Conservation (phyloP, 2,329 filamentous ascomycete genomes). For the Emmonsiellopsis sp. region DNA sequence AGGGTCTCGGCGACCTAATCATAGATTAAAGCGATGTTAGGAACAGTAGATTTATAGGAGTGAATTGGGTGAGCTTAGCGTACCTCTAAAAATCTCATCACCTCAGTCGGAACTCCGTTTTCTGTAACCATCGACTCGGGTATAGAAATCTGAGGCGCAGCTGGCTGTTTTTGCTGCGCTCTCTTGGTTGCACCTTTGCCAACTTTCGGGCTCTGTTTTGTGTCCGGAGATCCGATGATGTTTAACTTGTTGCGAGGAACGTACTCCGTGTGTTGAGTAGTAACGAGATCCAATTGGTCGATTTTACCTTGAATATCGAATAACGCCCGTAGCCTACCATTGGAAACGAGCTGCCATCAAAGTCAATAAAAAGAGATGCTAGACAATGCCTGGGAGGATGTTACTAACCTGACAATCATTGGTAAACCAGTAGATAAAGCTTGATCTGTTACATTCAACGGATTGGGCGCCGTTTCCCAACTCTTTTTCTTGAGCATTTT, state of each 20-base stretch:
- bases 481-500: constrained; percentile 51
- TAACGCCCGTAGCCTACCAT: constrained; percentile 66
- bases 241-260: constrained; percentile 55
- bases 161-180: constrained; percentile 36
- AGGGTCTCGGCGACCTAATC: constrained; percentile 54
- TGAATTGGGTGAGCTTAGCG: constrained; percentile 12
- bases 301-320: constrained; percentile 74
- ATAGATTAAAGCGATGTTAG: background rate
- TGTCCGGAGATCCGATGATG: constrained; percentile 41
- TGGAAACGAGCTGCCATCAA: constrained; percentile 57
- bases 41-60: background rate
- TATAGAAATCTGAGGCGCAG: constrained; percentile 34
- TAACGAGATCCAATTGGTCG: constrained; percentile 74
- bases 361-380: background rate
- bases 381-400: background rate
- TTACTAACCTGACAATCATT: constrained; percentile 66
- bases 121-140: constrained; percentile 36
- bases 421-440: constrained; percentile 81
- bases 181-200: constrained; percentile 45
- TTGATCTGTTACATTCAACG: constrained; percentile 67
- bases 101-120: constrained; percentile 46
- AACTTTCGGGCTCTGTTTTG: constrained; percentile 51
- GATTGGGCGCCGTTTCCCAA: constrained; percentile 57
- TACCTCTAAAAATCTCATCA: constrained; percentile 56
- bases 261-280: constrained; percentile 70